Conservation (phyloP, 2,329 filamentous ascomycete species). For the Bipolaris gigantea region DNA sequence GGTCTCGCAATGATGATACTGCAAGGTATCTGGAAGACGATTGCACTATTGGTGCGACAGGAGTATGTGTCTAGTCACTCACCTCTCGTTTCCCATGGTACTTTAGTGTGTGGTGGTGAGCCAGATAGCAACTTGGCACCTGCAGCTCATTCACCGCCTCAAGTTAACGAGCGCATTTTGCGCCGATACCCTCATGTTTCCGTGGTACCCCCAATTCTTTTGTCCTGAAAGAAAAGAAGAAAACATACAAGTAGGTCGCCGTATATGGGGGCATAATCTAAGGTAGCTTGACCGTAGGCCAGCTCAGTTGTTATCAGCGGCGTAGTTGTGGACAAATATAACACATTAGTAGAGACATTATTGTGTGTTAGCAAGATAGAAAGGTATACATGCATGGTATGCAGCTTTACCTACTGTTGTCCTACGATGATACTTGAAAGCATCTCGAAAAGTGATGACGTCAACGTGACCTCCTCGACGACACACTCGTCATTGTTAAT, state of each 20-base stretch:
- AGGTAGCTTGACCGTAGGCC: neutral
- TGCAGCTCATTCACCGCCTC: neutral
- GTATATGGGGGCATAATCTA: neutral
- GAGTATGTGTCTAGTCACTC: neutral
- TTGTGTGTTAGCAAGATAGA: neutral
- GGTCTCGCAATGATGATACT: neutral
- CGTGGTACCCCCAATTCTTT: neutral
- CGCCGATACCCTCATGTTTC: neutral
- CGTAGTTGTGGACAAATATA: neutral
- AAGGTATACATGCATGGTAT: too few species aligned
- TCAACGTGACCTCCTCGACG: neutral
- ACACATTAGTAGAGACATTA: neutral
- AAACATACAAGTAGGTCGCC: neutral
- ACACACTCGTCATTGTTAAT: constrained; percentile 1
- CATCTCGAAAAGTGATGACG: neutral
- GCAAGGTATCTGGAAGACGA: neutral
- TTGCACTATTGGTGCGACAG: neutral
- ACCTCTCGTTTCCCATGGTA: neutral
- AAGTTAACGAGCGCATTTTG: too few species aligned
- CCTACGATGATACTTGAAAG: neutral
- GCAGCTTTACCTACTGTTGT: too few species aligned
- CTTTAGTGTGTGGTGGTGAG: neutral
- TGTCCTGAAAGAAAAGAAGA: neutral
- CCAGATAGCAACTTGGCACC: neutral
- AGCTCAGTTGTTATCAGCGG: neutral